A percentile compares a stretch with the other conserved stretches of the same genome.
Conservation (phyloP, 176 grass and related monocot genomes). For the Cocos nucifera region DNA sequence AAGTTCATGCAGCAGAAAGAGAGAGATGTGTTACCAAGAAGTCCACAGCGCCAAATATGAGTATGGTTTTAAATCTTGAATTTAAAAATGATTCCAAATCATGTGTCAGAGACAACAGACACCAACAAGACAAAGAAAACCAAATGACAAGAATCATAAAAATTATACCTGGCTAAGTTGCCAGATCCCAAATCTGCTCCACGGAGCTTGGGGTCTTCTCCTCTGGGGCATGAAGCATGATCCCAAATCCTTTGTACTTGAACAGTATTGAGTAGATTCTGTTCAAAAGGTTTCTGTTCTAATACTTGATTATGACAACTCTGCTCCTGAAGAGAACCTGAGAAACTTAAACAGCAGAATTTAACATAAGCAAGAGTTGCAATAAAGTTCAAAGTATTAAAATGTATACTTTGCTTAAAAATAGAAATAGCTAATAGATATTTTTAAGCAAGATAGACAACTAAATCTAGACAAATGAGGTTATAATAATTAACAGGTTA, state of each 20-base stretch:
- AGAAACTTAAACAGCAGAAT: slow-evolving; percentile 71
- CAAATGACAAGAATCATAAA: neutral
- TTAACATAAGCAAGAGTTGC: slow-evolving; percentile 35
- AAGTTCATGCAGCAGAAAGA: no score
- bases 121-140: slow-evolving; percentile 12
- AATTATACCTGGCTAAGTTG: slow-evolving; percentile 61
- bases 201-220: slow-evolving; percentile 71
- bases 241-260: slow-evolving; percentile 46
- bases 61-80: no score
- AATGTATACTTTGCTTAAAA: no score
- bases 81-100: neutral
- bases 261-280: slow-evolving; percentile 21
- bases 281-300: slow-evolving; percentile 45
- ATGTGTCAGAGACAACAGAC: slow-evolving; percentile 19
- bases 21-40: no score
- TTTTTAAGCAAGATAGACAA: no score
- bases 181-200: slow-evolving; percentile 76
- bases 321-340: slow-evolving; percentile 52
- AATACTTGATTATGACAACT: slow-evolving; percentile 42
- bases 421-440: no score
- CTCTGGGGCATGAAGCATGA: slow-evolving; percentile 85
- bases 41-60: no score
- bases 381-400: neutral
- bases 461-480: no score
- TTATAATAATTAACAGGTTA: no score